These are phyloP conservation scores for Colletotrichum cordylinicola DNA, from an alignment of 2,329 filamentous ascomycete genomes.

Conservation along the genomic window DNA sequence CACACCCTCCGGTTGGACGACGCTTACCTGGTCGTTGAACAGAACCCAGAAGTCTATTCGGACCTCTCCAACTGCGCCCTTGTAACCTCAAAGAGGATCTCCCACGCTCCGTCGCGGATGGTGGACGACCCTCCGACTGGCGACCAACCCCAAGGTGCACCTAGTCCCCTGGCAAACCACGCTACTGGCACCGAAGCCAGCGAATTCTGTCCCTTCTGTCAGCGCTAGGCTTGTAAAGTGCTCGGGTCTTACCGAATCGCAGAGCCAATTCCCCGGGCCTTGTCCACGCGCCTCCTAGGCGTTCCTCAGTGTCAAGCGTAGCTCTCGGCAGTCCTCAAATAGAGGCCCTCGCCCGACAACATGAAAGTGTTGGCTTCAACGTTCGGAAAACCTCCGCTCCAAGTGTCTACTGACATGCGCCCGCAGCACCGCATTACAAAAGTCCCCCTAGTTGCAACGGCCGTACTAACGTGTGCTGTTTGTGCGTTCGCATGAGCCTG, in stretches of 20 bases:
- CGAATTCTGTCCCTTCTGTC: neutral
- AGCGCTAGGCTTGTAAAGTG: neutral
- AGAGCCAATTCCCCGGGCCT: neutral
- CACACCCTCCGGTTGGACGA: neutral
- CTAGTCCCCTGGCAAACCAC: neutral
- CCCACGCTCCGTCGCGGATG: neutral
- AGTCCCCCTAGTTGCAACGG: neutral
- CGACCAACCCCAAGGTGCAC: neutral
- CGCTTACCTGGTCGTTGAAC: neutral
- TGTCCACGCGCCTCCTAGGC: neutral
- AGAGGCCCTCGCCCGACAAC: neutral
- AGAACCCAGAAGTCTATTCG: neutral
- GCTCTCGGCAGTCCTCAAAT: neutral
- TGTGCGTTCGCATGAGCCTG: neutral
- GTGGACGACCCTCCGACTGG: neutral
- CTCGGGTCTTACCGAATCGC: slow-evolving; percentile 7
- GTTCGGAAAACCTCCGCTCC: neutral
- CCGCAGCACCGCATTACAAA: neutral
- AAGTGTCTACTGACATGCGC: neutral
- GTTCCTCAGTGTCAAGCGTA: neutral
- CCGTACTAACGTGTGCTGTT: neutral
- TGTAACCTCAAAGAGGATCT: neutral
- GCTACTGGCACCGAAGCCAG: neutral
- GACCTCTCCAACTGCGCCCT: neutral
- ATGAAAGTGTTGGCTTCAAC: neutral